phyloP scores from a whole-genome alignment of 164 flowering plant species.

The Platanus orientalis region DNA sequence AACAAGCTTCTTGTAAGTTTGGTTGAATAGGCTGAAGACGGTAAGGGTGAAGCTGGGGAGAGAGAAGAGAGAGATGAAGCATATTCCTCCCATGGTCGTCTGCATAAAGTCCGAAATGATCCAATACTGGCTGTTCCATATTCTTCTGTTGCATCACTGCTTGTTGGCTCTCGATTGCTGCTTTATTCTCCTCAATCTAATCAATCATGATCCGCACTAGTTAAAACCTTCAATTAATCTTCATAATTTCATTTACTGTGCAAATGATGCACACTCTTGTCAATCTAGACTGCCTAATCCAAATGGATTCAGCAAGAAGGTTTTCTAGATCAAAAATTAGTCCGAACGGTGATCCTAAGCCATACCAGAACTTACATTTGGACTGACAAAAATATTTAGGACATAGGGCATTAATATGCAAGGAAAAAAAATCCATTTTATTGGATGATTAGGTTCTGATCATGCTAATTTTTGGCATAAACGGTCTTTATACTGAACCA shows the following conservation, averaged over 20 bases:
- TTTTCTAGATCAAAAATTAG: too few species aligned
- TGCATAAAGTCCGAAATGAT: constrained; percentile 28
- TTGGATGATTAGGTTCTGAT: too few species aligned
- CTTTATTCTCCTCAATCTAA: neutral
- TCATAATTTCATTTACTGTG: too few species aligned
- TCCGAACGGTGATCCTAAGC: neutral
- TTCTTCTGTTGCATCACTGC: constrained; percentile 19
- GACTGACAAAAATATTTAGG: too few species aligned
- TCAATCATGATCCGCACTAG: neutral
- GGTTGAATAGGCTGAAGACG: constrained; percentile 39
- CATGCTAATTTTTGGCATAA: too few species aligned
- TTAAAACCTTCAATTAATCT: neutral
- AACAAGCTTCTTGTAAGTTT: constrained; percentile 34
- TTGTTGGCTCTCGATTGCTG: constrained; percentile 18
- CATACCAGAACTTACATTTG: neutral
- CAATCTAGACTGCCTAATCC: too few species aligned
- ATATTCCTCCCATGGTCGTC: constrained; percentile 22
- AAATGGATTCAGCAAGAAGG: too few species aligned
- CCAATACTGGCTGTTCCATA: constrained; percentile 21
- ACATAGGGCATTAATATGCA: too few species aligned
- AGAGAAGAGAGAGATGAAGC: constrained; percentile 26
- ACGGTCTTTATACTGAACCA: too few species aligned
- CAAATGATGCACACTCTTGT: neutral
- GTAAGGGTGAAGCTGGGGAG: constrained; percentile 14
- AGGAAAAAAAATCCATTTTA: too few species aligned